Base-by-base conservation (phyloP, 768 basidiomycete genomes). In the Tricholoma terreum region DNA sequence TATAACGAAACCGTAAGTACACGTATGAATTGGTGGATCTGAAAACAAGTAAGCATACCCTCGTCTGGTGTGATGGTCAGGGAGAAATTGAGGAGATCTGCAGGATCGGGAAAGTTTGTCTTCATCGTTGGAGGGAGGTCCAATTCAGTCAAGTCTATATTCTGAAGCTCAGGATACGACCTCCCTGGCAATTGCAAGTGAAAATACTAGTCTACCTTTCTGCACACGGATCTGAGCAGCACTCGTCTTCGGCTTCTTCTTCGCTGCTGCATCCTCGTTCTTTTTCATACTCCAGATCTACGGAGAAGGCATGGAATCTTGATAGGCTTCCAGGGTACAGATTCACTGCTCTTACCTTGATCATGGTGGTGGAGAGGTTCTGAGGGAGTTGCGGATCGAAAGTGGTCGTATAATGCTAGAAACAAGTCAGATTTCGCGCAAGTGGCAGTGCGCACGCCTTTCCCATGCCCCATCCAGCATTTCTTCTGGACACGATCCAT, bases 221-320 rank as follows among this genome's bases (percentile, higher is more conserved):
- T 99, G 97, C n/a, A 99, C 96, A 56, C 97, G 85, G 71, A 99
- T 91, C 75, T 98, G 95, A 27, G 97, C 97, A 14, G 97, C 96
- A 68, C 92, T 93, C 45, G 94, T 97, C 85, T 96, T 98, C 43
- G 97, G 97, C 81, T 90, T 92, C 85, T 86, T 96, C 90, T 94
- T 98, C 6, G 92, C 88, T 54, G 94, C 94, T 55, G 92, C 92
- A 68, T 98, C 93, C 80, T 98, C 94, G 67, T 89, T 92, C 87
- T 98, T 98, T 87, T 98, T 98, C 90, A 99, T 94, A 63, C 88
- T 92, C 90, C 97, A 98, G 68, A 99, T 98, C 97, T 99, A 60
- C 38, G 43, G 12, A 56, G 33, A 62, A 58, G 40, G 58, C 40
- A 19, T 21, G 36, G 36, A 51, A 51, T 46, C 36, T 15, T 55